phyloP scores from a whole-genome alignment of 202 grass and related monocot genomes.

The Schoenoplectus tabernaemontani region DNA sequence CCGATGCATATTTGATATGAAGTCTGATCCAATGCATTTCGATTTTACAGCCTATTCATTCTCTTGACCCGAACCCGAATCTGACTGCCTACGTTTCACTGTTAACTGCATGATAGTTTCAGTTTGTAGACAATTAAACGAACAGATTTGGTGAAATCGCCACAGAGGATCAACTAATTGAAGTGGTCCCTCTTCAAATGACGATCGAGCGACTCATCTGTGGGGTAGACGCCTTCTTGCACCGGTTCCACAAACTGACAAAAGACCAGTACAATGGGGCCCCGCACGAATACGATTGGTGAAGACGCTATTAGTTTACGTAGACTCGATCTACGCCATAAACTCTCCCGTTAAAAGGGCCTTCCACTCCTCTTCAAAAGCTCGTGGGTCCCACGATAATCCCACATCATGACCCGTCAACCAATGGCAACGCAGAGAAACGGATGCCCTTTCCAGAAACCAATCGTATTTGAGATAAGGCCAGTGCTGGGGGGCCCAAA shows the following conservation, averaged over 20 bases:
- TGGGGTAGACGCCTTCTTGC: background rate
- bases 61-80: no score
- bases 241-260: background rate
- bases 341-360: background rate
- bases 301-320: slow-evolving; percentile 16
- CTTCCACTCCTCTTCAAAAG: background rate
- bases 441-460: slow-evolving; percentile 40
- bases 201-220: background rate
- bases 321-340: slow-evolving; percentile 9
- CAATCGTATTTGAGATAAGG: slow-evolving; percentile 69
- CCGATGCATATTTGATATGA: background rate
- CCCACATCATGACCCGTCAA: slow-evolving; percentile 28
- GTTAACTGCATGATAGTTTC: background rate
- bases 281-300: background rate
- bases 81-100: background rate
- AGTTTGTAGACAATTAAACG: background rate
- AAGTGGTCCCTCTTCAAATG: background rate
- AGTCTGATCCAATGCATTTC: background rate
- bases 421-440: slow-evolving; percentile 56
- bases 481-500: slow-evolving; percentile 14
- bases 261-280: background rate
- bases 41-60: background rate
- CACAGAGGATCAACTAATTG: background rate
- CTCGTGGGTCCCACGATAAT: slow-evolving; percentile 46
- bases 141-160: background rate